Percentiles rank a stretch among this genome's conserved stretches.
These are phyloP conservation scores for Tephrocybe rancida DNA, from an alignment of 768 basidiomycete genomes.

Conservation along the genomic window DNA sequence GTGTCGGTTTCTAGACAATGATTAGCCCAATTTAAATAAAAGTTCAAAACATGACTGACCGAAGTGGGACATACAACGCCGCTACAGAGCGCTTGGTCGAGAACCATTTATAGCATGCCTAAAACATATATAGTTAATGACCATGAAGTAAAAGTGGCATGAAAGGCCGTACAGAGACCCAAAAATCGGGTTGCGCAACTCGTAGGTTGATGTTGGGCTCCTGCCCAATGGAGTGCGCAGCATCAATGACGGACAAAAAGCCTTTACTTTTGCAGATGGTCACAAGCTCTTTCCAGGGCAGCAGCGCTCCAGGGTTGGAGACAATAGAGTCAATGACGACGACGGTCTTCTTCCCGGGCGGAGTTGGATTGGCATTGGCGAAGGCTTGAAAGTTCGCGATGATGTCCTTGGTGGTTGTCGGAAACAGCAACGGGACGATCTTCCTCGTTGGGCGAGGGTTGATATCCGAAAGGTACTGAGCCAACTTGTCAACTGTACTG, in stretches of 20 bases:
- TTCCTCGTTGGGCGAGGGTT: slow-evolving; percentile 46
- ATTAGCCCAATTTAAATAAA: too few species aligned
- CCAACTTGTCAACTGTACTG: slow-evolving; percentile 49
- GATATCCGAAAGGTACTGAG: slow-evolving; percentile 55
- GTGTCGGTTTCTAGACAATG: neutral
- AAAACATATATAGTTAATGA: neutral
- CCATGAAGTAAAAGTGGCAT: neutral
- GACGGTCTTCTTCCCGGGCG: slow-evolving; percentile 48
- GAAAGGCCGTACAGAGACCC: neutral
- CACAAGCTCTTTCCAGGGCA: slow-evolving; percentile 80
- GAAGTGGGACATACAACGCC: neutral
- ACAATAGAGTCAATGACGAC: slow-evolving; percentile 73
- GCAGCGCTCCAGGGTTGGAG: slow-evolving; percentile 61
- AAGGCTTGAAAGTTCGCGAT: slow-evolving; percentile 34
- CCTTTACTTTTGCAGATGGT: slow-evolving; percentile 62
- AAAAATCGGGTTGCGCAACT: neutral
- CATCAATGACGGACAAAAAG: slow-evolving; percentile 55
- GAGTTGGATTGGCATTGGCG: slow-evolving; percentile 9
- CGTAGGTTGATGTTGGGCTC: neutral
- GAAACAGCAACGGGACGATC: slow-evolving; percentile 51
- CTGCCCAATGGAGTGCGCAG: slow-evolving; percentile 1
- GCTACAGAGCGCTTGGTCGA: neutral
- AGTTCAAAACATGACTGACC: too few species aligned
- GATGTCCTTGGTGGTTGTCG: slow-evolving; percentile 47
- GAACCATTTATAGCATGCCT: slow-evolving; percentile 4